These are phyloP conservation scores for Phytopythium chamaehyphon DNA, from an alignment of 352 stramenopile genomes.

Conservation along the genomic window DNA sequence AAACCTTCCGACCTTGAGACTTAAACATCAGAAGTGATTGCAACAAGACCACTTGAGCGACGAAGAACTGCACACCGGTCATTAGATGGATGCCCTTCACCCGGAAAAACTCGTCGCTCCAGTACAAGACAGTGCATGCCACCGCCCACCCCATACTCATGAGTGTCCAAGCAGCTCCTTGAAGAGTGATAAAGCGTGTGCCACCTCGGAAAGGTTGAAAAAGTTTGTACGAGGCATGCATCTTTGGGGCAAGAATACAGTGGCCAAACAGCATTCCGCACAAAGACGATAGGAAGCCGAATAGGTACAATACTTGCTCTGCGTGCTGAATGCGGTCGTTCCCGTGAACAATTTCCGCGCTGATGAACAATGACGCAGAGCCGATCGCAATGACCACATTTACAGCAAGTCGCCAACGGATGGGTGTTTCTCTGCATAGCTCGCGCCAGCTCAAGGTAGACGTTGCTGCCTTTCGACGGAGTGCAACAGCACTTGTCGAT, in stretches of 20 bases:
- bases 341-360: slow-evolving; percentile 25
- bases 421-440: slow-evolving; percentile 13
- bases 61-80: slow-evolving; percentile 37
- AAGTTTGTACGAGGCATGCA: slow-evolving; percentile 30
- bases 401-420: slow-evolving; percentile 25
- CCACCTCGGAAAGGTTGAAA: slow-evolving; percentile 51
- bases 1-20: not conserved
- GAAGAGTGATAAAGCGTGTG: slow-evolving; percentile 41
- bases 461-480: too few species aligned
- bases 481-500: not conserved
- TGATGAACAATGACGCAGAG: slow-evolving; percentile 25
- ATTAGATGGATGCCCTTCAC: slow-evolving; percentile 38
- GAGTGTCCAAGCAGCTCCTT: slow-evolving; percentile 52
- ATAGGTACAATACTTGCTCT: slow-evolving; percentile 43
- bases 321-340: slow-evolving; percentile 17
- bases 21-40: slow-evolving; percentile 38
- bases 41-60: slow-evolving; percentile 32
- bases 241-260: slow-evolving; percentile 26
- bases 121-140: slow-evolving; percentile 41
- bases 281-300: slow-evolving; percentile 34
- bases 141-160: slow-evolving; percentile 31
- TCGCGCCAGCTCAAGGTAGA: slow-evolving; percentile 9
- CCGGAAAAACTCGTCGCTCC: slow-evolving; percentile 38
- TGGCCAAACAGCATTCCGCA: slow-evolving; percentile 35
- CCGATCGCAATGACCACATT: slow-evolving; percentile 25